Evolutionary conservation across 345 rosid genomes (phyloP), one percentile per base, ranked within the genome.

Genomic region (Psidium guajava): DNA sequence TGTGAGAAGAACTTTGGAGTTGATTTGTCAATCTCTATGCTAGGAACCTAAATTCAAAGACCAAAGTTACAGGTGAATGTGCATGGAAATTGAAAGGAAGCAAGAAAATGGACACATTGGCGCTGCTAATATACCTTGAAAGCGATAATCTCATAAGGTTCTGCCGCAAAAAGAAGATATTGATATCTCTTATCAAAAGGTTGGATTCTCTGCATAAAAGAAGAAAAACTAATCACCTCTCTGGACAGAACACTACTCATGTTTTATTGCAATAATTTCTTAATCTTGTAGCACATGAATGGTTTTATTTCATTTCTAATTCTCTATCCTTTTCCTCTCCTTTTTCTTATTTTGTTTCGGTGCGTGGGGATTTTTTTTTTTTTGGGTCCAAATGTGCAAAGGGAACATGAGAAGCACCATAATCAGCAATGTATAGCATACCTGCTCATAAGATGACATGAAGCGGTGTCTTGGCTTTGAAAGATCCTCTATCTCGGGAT

Each of bases 391-490:
- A 36, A 36, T 36, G 40, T 36, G n/a, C 86, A 73, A 1, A 21
- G 2, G 1, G 74, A 32, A 54, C 44, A 64, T 64, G 77, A 32
- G 2, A 32, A 64, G 44, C 44, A 32, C 44, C 77, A 32, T 32
- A 64, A 64, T n/a, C 53, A 81, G 36, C 44, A 36, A 80, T 36
- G 50, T 54, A 49, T 22, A 82, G 54, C 89, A 25, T 84, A 93
- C 99, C 98, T 97, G 99, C 92, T 97, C 98, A 90, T 85, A 94
- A 55, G 99, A 93, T 53, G 99, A 97, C 99, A 97, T 97, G 88
- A 97, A 96, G 81, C 99, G 94, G 83, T 95, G 98, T 85, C 96
- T 93, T 21, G 99, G 99, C 91, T 91, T 97, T 54, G 92, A 50
- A 84, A 92, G 92, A 87, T 96, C 99, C 88, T 95, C 99, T 87